Percentiles rank a stretch among this genome's conserved stretches.
Evolutionary conservation across 805 yeast species (phyloP).

Genomic region (Kluyveromyces starmeri): DNA sequence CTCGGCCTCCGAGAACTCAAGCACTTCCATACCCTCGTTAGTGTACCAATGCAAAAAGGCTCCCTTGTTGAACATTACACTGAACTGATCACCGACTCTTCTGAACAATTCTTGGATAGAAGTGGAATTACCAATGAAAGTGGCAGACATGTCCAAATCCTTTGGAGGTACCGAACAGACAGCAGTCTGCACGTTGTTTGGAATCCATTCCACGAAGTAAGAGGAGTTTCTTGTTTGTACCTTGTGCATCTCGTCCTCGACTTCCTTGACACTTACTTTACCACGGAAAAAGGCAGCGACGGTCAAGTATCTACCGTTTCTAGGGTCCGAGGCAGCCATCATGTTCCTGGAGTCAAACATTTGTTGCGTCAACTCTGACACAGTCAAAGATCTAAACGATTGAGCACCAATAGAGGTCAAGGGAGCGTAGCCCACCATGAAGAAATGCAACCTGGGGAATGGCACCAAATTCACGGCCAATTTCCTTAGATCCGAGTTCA

Average conservation of each 20-base stretch:
- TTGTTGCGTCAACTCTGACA: constrained; percentile 89
- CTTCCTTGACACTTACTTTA: constrained; percentile 85
- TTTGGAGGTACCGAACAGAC: constrained; percentile 86
- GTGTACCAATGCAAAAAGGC: constrained; percentile 97
- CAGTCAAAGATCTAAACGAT: constrained; percentile 75
- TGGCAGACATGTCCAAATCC: constrained; percentile 81
- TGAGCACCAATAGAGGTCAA: constrained; percentile 72
- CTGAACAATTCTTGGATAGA: constrained; percentile 85
- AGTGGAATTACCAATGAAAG: constrained; percentile 88
- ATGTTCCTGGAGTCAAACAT: constrained; percentile 85
- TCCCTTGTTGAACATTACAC: constrained; percentile 86
- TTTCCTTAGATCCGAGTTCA: constrained; percentile 86
- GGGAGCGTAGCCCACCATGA: constrained; percentile 94
- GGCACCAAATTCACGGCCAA: constrained; percentile 92
- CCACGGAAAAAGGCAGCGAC: constrained; percentile 95
- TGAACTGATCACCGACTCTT: constrained; percentile 83
- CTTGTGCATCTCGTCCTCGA: constrained; percentile 85
- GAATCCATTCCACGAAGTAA: constrained; percentile 92
- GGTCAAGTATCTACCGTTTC: constrained; percentile 83
- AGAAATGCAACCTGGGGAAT: constrained; percentile 90
- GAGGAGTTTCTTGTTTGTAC: constrained; percentile 75
- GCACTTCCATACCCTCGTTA: constrained; percentile 92
- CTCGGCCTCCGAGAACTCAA: constrained; percentile 91
- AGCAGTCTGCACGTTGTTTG: constrained; percentile 89
- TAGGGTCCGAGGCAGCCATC: constrained; percentile 95